These are phyloP conservation scores for Annulohypoxylon moriforme DNA, from an alignment of 495 filamentous ascomycete genomes.

Conservation along the genomic window DNA sequence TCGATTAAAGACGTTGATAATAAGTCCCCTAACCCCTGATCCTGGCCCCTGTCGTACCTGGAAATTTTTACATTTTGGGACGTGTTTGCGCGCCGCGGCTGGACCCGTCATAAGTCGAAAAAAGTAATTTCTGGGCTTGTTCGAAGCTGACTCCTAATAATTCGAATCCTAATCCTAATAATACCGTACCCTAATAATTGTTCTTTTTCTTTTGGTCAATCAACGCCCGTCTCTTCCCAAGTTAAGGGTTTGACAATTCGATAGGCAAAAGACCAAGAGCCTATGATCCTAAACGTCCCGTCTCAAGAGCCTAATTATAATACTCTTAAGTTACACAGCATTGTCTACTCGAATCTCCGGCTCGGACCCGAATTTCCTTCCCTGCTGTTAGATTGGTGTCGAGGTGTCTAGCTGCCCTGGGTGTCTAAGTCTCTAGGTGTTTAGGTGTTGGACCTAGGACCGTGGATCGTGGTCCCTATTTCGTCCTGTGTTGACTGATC, in stretches of 20 bases:
- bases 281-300: slow-evolving; percentile 26
- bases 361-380: slow-evolving; percentile 39
- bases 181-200: slow-evolving; percentile 14
- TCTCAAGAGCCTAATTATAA: slow-evolving; percentile 24
- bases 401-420: neutral
- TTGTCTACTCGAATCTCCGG: slow-evolving; percentile 39
- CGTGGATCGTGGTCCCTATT: slow-evolving; percentile 12
- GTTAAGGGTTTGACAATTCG: neutral
- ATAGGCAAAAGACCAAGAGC: neutral
- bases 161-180: neutral
- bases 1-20: slow-evolving; percentile 32
- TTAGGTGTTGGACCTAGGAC: slow-evolving; percentile 17
- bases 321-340: slow-evolving; percentile 38
- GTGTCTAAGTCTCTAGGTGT: neutral
- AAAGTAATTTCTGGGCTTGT: slow-evolving; percentile 30
- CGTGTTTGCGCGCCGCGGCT: slow-evolving; percentile 45
- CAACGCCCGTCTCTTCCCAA: neutral
- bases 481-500: slow-evolving; percentile 18
- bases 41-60: slow-evolving; percentile 41
- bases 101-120: slow-evolving; percentile 38
- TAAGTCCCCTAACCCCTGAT: slow-evolving; percentile 16
- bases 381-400: slow-evolving; percentile 2
- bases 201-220: slow-evolving; percentile 27
- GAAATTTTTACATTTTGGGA: slow-evolving; percentile 41
- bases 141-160: slow-evolving; percentile 15